Evolutionary conservation across 805 yeast species (phyloP).

Genomic region (Suhomyces kilbournensis): DNA sequence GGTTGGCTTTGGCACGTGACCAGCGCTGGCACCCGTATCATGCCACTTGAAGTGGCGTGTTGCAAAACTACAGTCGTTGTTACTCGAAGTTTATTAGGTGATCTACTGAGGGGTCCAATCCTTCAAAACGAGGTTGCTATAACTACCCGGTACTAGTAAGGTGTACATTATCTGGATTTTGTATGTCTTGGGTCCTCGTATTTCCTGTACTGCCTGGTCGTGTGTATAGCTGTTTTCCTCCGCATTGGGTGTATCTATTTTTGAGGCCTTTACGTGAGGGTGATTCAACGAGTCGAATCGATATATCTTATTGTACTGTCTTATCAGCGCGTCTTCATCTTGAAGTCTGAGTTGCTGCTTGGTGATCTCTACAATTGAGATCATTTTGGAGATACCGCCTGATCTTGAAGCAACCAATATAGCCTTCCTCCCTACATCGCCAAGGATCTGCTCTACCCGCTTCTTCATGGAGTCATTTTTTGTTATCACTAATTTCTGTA

Average conservation of each 20-base stretch:
- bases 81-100: neutral
- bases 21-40: neutral
- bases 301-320: constrained; percentile 14
- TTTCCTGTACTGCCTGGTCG: constrained; percentile 9
- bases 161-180: constrained; percentile 18
- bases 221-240: neutral
- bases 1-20: constrained; percentile 6
- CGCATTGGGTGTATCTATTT: neutral
- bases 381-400: constrained; percentile 14
- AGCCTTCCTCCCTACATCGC: constrained; percentile 8
- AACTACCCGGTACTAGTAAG: constrained; percentile 9
- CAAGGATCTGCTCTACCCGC: constrained; percentile 11
- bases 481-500: constrained; percentile 8
- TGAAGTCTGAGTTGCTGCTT: constrained; percentile 11
- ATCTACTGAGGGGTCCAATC: constrained; percentile 16
- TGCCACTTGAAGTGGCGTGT: neutral
- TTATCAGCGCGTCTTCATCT: neutral
- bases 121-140: neutral
- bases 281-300: neutral
- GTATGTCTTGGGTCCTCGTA: constrained; percentile 21
- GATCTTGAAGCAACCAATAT: constrained; percentile 19
- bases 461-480: constrained; percentile 15
- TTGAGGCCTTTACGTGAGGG: neutral
- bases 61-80: neutral
- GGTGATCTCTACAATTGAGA: constrained; percentile 19